phyloP scores from a whole-genome alignment of 371 early-diverging fungal species.

The Coemansia sp. region DNA sequence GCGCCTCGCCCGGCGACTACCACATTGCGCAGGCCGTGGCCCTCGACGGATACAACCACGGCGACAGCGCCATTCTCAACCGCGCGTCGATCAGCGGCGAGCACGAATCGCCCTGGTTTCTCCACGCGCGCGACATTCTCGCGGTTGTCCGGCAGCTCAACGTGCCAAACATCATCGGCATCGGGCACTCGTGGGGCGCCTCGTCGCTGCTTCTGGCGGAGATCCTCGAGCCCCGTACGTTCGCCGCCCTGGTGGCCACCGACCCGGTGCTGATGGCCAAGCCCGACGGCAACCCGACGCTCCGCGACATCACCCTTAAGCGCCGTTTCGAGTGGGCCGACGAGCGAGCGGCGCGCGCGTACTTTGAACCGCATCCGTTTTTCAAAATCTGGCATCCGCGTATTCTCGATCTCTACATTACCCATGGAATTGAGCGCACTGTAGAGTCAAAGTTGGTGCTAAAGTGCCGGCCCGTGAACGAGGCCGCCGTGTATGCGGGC shows the following conservation, averaged over 20 bases:
- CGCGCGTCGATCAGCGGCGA: conserved; percentile 11
- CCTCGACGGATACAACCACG: conserved; percentile 46
- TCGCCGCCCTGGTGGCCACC: conserved; percentile 22
- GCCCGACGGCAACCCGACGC: background rate
- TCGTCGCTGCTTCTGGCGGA: conserved; percentile 42
- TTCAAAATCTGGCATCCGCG: conserved; percentile 32
- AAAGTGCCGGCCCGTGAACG: conserved; percentile 36
- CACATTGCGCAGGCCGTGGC: conserved; percentile 32
- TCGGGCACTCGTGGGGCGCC: conserved; percentile 51
- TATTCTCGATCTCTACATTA: conserved; percentile 27
- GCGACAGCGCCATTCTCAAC: conserved; percentile 45
- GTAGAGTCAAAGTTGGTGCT: conserved; percentile 4
- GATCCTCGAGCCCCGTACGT: conserved; percentile 27
- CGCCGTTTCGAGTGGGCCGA: conserved; percentile 27
- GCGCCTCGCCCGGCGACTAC: conserved; percentile 6
- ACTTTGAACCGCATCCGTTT: conserved; percentile 37
- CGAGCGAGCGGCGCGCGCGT: conserved; percentile 8
- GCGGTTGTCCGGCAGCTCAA: conserved; percentile 29
- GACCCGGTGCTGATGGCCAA: conserved; percentile 26
- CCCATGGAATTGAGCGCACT: conserved; percentile 20
- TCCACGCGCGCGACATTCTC: conserved; percentile 40
- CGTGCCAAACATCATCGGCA: conserved; percentile 19
- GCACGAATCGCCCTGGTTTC: conserved; percentile 32
- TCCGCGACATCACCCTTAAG: conserved; percentile 14
- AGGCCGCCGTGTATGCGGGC: conserved; percentile 39